Percentiles rank a stretch among this genome's conserved stretches.
Evolutionary conservation across 2,329 filamentous ascomycete genomes (phyloP).

Genomic region (Calonectria naviculata): DNA sequence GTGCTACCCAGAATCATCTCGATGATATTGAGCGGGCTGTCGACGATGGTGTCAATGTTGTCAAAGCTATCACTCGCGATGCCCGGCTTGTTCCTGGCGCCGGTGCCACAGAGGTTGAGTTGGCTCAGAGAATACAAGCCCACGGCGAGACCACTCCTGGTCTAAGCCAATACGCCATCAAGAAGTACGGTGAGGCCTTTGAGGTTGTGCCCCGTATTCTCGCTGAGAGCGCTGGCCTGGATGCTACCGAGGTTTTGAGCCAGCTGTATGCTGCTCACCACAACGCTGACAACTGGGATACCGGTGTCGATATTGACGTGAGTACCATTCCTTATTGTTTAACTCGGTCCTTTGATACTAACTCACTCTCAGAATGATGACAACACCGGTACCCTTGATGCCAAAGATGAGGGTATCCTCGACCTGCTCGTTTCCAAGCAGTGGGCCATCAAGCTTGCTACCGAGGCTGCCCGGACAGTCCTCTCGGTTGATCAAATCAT

Average conservation of each 20-base stretch:
- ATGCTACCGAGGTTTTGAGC: slow-evolving; percentile 96
- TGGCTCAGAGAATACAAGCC: slow-evolving; percentile 90
- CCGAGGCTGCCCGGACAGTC: slow-evolving; percentile 92
- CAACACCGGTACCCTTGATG: slow-evolving; percentile 83
- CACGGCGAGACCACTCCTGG: slow-evolving; percentile 94
- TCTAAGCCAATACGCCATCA: slow-evolving; percentile 94
- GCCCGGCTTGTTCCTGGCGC: slow-evolving; percentile 91
- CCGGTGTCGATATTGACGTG: slow-evolving; percentile 93
- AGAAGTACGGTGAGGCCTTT: slow-evolving; percentile 97
- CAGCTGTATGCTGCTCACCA: slow-evolving; percentile 93
- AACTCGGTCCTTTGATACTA: slow-evolving; percentile 25
- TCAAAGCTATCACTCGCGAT: slow-evolving; percentile 98
- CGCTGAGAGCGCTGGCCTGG: slow-evolving; percentile 93
- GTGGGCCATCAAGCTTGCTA: slow-evolving; percentile 97
- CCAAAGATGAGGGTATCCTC: slow-evolving; percentile 87
- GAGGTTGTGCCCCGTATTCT: slow-evolving; percentile 95
- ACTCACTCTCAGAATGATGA: slow-evolving; percentile 72
- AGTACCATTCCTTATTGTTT: slow-evolving; percentile 27
- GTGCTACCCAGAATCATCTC: slow-evolving; percentile 97
- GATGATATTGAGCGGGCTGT: slow-evolving; percentile 97
- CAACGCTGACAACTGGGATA: slow-evolving; percentile 86
- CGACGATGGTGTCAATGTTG: slow-evolving; percentile 97
- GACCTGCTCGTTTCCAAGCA: slow-evolving; percentile 93
- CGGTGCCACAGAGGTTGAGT: slow-evolving; percentile 92
- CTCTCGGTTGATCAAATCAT: slow-evolving; percentile 99